Evolutionary conservation across 1,284 basidiomycete genomes (phyloP).

Genomic region (Moesziomyces globuligerus): DNA sequence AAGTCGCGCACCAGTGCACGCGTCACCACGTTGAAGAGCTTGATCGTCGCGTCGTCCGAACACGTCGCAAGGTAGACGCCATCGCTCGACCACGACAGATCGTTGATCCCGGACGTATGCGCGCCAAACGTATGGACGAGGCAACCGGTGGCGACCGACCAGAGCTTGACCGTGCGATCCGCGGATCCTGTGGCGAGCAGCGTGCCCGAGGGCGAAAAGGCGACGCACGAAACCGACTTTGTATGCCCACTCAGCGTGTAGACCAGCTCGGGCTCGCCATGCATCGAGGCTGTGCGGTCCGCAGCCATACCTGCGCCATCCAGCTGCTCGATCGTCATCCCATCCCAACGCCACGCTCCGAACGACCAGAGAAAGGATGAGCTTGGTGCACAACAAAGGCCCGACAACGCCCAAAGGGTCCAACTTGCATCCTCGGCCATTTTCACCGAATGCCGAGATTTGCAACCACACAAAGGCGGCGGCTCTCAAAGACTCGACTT

Average conservation of each 20-base stretch:
- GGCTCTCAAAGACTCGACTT: too few relatives aligned
- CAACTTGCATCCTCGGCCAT: too few relatives aligned
- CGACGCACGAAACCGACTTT: slow-evolving; percentile 68
- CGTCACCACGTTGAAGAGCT: slow-evolving; percentile 47
- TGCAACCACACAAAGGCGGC: background rate
- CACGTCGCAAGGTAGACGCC: slow-evolving; percentile 54
- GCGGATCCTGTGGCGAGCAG: slow-evolving; percentile 66
- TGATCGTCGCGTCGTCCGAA: slow-evolving; percentile 57
- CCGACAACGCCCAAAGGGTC: too few relatives aligned
- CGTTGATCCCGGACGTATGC: slow-evolving; percentile 55
- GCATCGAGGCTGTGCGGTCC: background rate
- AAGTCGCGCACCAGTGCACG: slow-evolving; percentile 66
- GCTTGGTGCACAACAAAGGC: too few relatives aligned
- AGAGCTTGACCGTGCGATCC: slow-evolving; percentile 67
- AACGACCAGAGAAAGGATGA: too few relatives aligned
- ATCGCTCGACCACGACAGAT: slow-evolving; percentile 59
- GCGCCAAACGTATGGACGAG: slow-evolving; percentile 39
- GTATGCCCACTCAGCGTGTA: slow-evolving; percentile 69
- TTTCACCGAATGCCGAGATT: background rate
- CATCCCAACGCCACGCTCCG: too few relatives aligned
- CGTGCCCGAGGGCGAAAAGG: slow-evolving; percentile 69
- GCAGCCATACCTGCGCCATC: too few relatives aligned
- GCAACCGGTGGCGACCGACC: slow-evolving; percentile 42
- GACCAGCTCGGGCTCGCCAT: slow-evolving; percentile 30
- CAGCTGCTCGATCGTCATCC: slow-evolving; percentile 16